Conservation (phyloP, 1,284 basidiomycete genomes). For the Trametes sp. region DNA sequence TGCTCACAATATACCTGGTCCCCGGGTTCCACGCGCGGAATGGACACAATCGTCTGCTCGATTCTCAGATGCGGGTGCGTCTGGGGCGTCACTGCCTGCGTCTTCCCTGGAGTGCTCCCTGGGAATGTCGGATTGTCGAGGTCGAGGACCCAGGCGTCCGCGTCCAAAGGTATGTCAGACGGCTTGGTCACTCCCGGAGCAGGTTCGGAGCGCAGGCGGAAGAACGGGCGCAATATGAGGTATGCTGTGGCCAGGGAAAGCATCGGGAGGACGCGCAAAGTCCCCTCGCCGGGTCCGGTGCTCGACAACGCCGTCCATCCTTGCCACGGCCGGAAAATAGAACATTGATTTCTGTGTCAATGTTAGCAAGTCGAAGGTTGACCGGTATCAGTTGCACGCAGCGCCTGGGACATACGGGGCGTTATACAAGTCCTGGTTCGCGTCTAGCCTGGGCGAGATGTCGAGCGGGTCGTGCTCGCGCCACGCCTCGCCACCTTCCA, state of each 20-base stretch:
- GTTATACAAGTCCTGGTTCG: slow-evolving; percentile 64
- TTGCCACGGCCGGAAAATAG: slow-evolving; percentile 82
- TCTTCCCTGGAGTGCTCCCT: slow-evolving; percentile 63
- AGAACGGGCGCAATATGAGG: slow-evolving; percentile 79
- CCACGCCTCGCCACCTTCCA: slow-evolving; percentile 57
- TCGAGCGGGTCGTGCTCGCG: slow-evolving; percentile 66
- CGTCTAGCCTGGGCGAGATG: slow-evolving; percentile 56
- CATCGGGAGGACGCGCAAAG: slow-evolving; percentile 65
- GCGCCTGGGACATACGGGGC: slow-evolving; percentile 47
- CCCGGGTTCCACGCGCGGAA: slow-evolving; percentile 69
- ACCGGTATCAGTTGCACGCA: too few species aligned
- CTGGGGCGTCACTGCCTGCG: slow-evolving; percentile 66
- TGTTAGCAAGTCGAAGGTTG: too few species aligned
- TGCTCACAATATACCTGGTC: slow-evolving; percentile 77
- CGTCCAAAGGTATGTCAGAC: slow-evolving; percentile 39
- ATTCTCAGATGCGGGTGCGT: slow-evolving; percentile 80
- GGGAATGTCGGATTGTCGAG: slow-evolving; percentile 67
- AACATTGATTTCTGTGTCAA: slow-evolving; percentile 63
- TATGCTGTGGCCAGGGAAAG: slow-evolving; percentile 70
- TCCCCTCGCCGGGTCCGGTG: slow-evolving; percentile 73
- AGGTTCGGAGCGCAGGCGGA: slow-evolving; percentile 49
- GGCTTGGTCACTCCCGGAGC: slow-evolving; percentile 3
- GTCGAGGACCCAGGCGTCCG: slow-evolving; percentile 71
- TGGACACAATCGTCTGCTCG: slow-evolving; percentile 56
- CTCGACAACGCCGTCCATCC: slow-evolving; percentile 75